Base-by-base conservation (phyloP, 371 early-diverging fungal species). In the Apophysomyces sp. region DNA sequence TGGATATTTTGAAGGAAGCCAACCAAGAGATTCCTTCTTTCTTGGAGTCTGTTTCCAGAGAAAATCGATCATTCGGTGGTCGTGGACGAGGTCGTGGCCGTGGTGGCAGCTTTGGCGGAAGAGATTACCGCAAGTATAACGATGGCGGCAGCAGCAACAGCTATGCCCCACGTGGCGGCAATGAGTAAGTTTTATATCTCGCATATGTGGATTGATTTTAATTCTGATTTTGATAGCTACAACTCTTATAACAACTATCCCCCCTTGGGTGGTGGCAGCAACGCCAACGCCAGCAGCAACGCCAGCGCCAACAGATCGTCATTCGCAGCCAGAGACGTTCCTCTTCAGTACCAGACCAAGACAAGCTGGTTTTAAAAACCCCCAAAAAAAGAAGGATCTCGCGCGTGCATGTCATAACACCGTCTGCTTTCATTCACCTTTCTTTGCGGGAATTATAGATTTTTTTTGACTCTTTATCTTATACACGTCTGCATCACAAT, bases 1-100 rank as follows among this genome's bases (percentile, higher is more conserved):
- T 90, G 40, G 92, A 93, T 58, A 71, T 94, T 28, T 70, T 96
- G 26, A 62, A 66, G 30, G 94, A 94, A 69, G 92, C 91, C 65
- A 78, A 89, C 29, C 94, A 95, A 66, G 86, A 85, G 7, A 77
- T 94, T n/a, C 94, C 95, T 11, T 81, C 81, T 8, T 93, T 91
- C 76, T 76, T 94, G 58, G 68, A 83, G 57, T 70, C 78, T 6
- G 59, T 80, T 49, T 67, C 74, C 24, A 66, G 80, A 63, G 80
- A 77, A 53, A 71, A 73, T 21, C 63, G 80, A 28, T 92, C 91
- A 73, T 84, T 97, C 30, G 69, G 77, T 40, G 76, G 78, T 15
- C 80, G 86, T 59, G 71, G 78, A n/a, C 72, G 76, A 52, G 83
- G 88, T 9, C 67, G 86, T 59, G 80, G 88, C 60, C 75, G 87